Evolutionary conservation across 345 rosid species (phyloP), one percentile per base, ranked within the genome.

Genomic region (Camelina hispida): DNA sequence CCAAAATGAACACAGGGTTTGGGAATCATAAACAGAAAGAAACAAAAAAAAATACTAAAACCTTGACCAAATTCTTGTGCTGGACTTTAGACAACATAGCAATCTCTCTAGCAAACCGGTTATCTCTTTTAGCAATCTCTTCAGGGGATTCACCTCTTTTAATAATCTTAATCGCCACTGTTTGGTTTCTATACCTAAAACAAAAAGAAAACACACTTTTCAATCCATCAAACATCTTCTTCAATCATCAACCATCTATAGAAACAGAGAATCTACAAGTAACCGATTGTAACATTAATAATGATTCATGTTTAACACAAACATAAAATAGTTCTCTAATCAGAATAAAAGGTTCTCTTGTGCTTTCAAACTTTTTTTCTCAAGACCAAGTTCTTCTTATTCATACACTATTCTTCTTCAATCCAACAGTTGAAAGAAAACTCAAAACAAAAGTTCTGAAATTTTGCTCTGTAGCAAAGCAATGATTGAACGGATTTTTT

Each of bases 1-100:
- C 18, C 63, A 72, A 72, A 65, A 58, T 30, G 57, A 66, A 71
- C 8, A 71, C 8, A 71, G 7, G 34, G 20, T 51, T 67, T 17
- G 42, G 5, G 11, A 7, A 42, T 20, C 1, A 34, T 25, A 25
- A 25, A 25, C 28, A 25, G 4, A 25, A 32, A 25, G 4, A 25
- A 32, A 32, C 34, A 6, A 34, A 47, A 15, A 46, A 77, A 47
- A 48, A 28, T n/a, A 20, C 0, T 9, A 66, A 66, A 23, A 93
- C 99, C 99, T 93, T 92, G 69, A 92, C 98, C 28, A 95, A 81
- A 81, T 93, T 93, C 69, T 85, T 89, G 84, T 95, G 98, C 75
- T 88, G 91, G 68, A 95, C 99, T 86, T 86, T 87, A 20, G 97
- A 90, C 62, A 92, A 73, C 99, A 95, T 92, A 1, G 87, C 86